A percentile compares a stretch with the other conserved stretches of the same genome.
phyloP scores from a whole-genome alignment of 305 asterid genomes.

The Coffea humblotiana region DNA sequence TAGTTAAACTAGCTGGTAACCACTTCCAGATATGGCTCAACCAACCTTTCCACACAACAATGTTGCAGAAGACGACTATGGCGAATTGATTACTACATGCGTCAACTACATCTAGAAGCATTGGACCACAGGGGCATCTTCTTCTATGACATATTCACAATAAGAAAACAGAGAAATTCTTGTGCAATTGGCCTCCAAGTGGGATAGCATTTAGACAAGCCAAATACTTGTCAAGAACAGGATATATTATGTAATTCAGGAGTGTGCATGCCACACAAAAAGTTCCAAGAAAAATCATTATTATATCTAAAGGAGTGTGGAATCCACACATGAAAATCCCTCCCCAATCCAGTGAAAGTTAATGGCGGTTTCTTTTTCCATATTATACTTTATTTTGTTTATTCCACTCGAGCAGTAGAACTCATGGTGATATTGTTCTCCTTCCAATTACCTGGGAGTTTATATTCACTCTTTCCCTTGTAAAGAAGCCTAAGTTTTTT shows the following conservation, averaged over 20 bases:
- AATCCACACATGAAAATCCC: conserved; percentile 32
- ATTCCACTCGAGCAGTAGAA: conserved; percentile 4
- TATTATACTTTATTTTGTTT: background rate
- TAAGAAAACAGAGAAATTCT: background rate
- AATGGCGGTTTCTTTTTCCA: background rate
- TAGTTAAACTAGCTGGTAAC: background rate
- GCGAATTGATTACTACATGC: background rate
- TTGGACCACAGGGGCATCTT: background rate
- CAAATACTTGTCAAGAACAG: conserved; percentile 14
- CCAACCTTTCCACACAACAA: background rate
- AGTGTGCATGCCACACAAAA: conserved; percentile 17
- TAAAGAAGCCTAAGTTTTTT: background rate
- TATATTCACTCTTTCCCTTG: background rate
- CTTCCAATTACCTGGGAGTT: background rate
- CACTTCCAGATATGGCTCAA: background rate
- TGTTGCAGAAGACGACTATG: background rate
- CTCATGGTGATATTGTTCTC: background rate
- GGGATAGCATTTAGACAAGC: conserved; percentile 17
- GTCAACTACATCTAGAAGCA: conserved; percentile 1
- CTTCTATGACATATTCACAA: background rate
- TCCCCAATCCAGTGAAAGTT: background rate
- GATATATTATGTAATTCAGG: conserved; percentile 7
- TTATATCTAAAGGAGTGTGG: conserved; percentile 50
- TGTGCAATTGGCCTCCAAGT: conserved; percentile 10
- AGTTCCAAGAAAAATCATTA: background rate